Evolutionary conservation across 768 basidiomycete genomes (phyloP).

Genomic region (Hypsizygus marmoreus): DNA sequence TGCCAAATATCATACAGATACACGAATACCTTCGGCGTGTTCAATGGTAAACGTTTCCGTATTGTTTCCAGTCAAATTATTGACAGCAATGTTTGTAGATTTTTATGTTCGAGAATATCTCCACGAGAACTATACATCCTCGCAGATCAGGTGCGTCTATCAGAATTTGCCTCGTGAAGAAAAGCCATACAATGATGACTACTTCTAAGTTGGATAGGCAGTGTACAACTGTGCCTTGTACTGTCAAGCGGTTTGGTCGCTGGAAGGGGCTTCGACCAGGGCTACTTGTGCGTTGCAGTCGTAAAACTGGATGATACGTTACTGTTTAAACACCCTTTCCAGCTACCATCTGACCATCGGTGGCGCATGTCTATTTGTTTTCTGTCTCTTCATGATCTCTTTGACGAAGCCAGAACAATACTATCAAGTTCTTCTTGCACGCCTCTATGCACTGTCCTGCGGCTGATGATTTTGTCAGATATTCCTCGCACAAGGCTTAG

Average conservation of each 20-base stretch:
- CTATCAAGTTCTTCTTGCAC: constrained; percentile 27
- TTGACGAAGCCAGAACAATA: constrained; percentile 27
- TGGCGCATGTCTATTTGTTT: constrained; percentile 44
- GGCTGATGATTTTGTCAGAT: constrained; percentile 28
- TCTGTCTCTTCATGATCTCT: constrained; percentile 40
- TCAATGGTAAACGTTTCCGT: constrained; percentile 26
- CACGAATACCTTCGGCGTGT: constrained; percentile 37
- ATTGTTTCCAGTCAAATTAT: constrained; percentile 9
- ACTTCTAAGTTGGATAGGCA: constrained; percentile 42
- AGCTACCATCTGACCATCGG: constrained; percentile 47
- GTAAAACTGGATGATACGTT: neutral
- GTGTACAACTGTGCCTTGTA: constrained; percentile 49
- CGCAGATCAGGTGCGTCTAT: constrained; percentile 35
- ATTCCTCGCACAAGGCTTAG: constrained; percentile 50
- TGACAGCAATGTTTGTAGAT: constrained; percentile 25
- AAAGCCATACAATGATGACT: constrained; percentile 3
- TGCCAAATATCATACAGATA: constrained; percentile 28
- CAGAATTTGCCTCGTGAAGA: neutral
- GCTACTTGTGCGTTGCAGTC: constrained; percentile 44
- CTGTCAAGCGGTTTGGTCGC: constrained; percentile 45
- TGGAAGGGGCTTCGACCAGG: constrained; percentile 53
- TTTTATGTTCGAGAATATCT: constrained; percentile 43
- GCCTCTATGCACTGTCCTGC: neutral
- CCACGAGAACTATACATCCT: constrained; percentile 30
- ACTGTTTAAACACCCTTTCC: neutral